Conservation (phyloP, 495 filamentous ascomycete genomes). For the Pyronema domesticum region DNA sequence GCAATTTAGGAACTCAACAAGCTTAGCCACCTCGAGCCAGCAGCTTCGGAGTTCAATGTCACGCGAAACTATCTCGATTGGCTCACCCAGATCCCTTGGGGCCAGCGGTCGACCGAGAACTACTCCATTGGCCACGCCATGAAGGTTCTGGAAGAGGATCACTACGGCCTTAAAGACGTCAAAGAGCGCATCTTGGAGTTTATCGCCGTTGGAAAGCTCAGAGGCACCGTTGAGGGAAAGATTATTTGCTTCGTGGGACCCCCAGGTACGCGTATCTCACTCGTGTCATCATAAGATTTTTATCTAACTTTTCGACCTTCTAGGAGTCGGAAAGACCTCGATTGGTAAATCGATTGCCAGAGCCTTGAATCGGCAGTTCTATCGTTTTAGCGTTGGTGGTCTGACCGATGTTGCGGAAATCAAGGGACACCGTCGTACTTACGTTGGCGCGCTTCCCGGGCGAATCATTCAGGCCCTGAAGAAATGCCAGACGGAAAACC, state of each 20-base stretch:
- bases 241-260: conserved; percentile 96
- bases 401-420: conserved; percentile 98
- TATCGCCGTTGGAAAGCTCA: conserved; percentile 93
- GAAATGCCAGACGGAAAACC: conserved; percentile 98
- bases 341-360: conserved; percentile 96
- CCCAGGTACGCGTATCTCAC: conserved; percentile 33
- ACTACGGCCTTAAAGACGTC: conserved; percentile 93
- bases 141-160: conserved; percentile 84
- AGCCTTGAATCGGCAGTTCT: conserved; percentile 87
- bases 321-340: conserved; percentile 88
- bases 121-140: conserved; percentile 86
- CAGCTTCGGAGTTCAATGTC: conserved; percentile 95
- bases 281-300: background rate
- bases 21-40: conserved; percentile 80
- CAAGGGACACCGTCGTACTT: conserved; percentile 92
- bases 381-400: conserved; percentile 93
- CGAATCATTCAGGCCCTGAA: conserved; percentile 96
- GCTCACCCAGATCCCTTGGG: conserved; percentile 97
- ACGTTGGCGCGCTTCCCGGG: conserved; percentile 89
- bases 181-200: conserved; percentile 98
- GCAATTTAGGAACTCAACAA: conserved; percentile 61
- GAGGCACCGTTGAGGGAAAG: conserved; percentile 95
- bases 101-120: conserved; percentile 86
- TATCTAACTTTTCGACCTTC: background rate
- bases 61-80: conserved; percentile 99